Base-by-base conservation (phyloP, 768 basidiomycete species). In the Pulveroboletus ravenelii region DNA sequence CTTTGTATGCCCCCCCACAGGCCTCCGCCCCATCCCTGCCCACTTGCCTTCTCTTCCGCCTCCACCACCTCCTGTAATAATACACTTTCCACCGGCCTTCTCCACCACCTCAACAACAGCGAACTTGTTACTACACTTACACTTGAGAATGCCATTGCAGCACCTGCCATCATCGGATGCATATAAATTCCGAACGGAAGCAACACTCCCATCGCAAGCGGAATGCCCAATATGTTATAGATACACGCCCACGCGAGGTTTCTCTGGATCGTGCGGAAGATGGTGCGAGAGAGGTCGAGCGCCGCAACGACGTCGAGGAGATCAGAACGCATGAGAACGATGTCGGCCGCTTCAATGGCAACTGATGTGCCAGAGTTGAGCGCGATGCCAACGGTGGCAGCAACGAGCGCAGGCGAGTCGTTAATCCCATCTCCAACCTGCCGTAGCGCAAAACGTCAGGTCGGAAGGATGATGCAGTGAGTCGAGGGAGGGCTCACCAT, bases 361-460 rank as follows among this genome's bases (percentile, higher is more conserved):
- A 99, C 92, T 6, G 93, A 95, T 15, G 96, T 94, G 30, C 96
- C 96, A 3, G 93, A 89, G 10, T 91, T 94, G 6, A 99, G 81
- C 1, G 96, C 96, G 52, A 99, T 94, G 37, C 96, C 96, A 20
- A 99, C 90, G 1, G 93, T 91, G 1, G 95, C 91, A 5, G 92
- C 93, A 14, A 93, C 94, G 2, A 99, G 84, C 12, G 95, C 96
- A 2, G 94, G 95, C 3, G 95, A 97, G 66, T 99, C 96, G 67
- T 99, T 98, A 73, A 98, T 96, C 31, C 96, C 96, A 68, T 99
- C 96, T 20, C 96, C 96, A 36, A 99, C 93, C 93, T 94, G 55
- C 47, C 3, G 27, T 2, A 25, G 43, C 4, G 8, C 17, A 18
- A 37, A 9, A 40, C 14, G 10, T 47, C 13, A 44, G 38, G 6